Evolutionary conservation across 2,329 filamentous ascomycete genomes (phyloP).

Genomic region (Capronia americana): DNA sequence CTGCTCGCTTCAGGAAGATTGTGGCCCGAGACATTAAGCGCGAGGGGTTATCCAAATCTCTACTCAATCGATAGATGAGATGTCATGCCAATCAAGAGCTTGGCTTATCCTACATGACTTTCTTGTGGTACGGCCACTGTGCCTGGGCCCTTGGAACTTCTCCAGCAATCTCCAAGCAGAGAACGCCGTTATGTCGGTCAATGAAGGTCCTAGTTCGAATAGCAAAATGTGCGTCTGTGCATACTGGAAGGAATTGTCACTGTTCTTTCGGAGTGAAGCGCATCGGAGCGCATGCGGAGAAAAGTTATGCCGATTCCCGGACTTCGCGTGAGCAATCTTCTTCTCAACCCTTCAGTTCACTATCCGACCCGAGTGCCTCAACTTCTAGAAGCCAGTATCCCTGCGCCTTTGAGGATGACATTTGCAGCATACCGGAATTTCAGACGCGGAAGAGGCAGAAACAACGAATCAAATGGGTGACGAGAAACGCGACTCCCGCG

Average conservation of each 20-base stretch:
- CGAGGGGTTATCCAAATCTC: not conserved
- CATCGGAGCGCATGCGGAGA: not conserved
- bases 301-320: not conserved
- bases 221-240: too few relatives aligned
- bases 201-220: not conserved
- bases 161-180: not conserved
- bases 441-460: slow-evolving; percentile 6
- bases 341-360: not conserved
- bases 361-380: not conserved
- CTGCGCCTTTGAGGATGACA: not conserved
- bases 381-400: not conserved
- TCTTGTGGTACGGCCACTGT: not conserved
- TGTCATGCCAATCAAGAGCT: not conserved
- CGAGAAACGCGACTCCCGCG: slow-evolving; percentile 16
- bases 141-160: not conserved
- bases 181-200: not conserved
- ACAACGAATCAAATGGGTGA: slow-evolving; percentile 15
- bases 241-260: not conserved
- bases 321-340: not conserved
- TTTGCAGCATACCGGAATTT: not conserved
- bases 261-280: not conserved
- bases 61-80: not conserved
- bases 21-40: not conserved
- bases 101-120: not conserved
- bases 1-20: not conserved